phyloP scores from a whole-genome alignment of 306 rosid genomes.

The Lablab purpureus region DNA sequence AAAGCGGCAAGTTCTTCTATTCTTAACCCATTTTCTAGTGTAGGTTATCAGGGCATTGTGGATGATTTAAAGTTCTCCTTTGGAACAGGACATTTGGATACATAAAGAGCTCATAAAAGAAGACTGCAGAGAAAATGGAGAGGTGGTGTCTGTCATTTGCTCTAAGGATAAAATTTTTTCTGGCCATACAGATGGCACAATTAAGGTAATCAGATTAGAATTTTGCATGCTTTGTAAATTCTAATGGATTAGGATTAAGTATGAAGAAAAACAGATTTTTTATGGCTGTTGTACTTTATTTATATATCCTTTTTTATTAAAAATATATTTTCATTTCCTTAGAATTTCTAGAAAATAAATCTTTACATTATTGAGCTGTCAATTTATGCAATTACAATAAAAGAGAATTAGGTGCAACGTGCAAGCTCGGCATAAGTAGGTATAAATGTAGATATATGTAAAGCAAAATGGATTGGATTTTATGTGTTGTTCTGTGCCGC shows the following conservation, averaged over 20 bases:
- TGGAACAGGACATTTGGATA: conserved; percentile 75
- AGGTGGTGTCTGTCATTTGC: conserved; percentile 73
- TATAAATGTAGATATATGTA: not conserved
- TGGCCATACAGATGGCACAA: conserved; percentile 94
- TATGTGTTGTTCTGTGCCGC: not conserved
- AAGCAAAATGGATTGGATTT: conserved; percentile 23
- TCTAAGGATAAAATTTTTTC: conserved; percentile 72
- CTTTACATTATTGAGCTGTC: not conserved
- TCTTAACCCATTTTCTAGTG: conserved; percentile 28
- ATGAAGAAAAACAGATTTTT: not conserved
- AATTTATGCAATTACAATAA: not conserved
- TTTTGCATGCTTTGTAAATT: not conserved
- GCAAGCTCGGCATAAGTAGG: conserved; percentile 12
- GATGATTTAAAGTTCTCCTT: conserved; percentile 31
- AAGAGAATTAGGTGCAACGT: not conserved
- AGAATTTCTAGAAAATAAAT: conserved; percentile 17
- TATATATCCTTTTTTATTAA: too few species aligned
- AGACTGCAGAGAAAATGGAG: conserved; percentile 89
- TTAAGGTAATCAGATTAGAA: conserved; percentile 65
- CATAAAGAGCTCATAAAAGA: conserved; percentile 80
- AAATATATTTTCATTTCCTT: conserved; percentile 23
- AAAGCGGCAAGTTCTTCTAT: conserved; percentile 67
- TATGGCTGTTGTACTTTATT: conserved; percentile 15
- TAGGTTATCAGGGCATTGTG: conserved; percentile 19
- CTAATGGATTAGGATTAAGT: conserved; percentile 1